Conservation (phyloP, 192 early-diverging fungal species). For the Gonapodya prolifera region DNA sequence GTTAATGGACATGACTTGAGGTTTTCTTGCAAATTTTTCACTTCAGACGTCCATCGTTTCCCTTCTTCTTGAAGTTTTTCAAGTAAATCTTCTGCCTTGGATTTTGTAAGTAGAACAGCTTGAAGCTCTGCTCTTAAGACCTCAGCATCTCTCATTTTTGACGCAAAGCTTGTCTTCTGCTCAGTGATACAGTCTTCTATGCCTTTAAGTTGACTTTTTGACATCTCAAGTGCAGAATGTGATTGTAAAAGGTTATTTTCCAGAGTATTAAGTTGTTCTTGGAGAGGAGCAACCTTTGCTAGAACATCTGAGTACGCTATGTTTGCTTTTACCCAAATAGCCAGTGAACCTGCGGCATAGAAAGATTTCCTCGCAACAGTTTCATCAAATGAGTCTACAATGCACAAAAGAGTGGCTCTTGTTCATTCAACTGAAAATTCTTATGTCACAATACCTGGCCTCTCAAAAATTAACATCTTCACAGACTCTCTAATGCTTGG, state of each 20-base stretch:
- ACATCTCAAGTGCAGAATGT: slow-evolving; percentile 20
- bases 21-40: slow-evolving; percentile 21
- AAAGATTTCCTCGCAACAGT: slow-evolving; percentile 33
- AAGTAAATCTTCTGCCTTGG: slow-evolving; percentile 31
- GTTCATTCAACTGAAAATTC: no score
- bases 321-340: slow-evolving; percentile 51
- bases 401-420: neutral
- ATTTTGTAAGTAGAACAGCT: slow-evolving; percentile 27
- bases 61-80: slow-evolving; percentile 43
- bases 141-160: slow-evolving; percentile 44
- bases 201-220: slow-evolving; percentile 29
- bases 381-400: slow-evolving; percentile 48
- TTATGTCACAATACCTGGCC: slow-evolving; percentile 10
- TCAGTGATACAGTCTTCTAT: slow-evolving; percentile 37
- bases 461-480: slow-evolving; percentile 29
- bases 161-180: slow-evolving; percentile 33
- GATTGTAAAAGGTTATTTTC: slow-evolving; percentile 32
- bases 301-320: slow-evolving; percentile 39
- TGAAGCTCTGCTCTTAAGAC: slow-evolving; percentile 26
- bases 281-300: slow-evolving; percentile 37
- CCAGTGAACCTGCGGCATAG: slow-evolving; percentile 43
- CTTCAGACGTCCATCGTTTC: slow-evolving; percentile 33
- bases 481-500: slow-evolving; percentile 32
- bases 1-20: slow-evolving; percentile 24
- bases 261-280: slow-evolving; percentile 26